Conservation (phyloP, 1,284 basidiomycete genomes). For the Boletellus dicymbophilus region DNA sequence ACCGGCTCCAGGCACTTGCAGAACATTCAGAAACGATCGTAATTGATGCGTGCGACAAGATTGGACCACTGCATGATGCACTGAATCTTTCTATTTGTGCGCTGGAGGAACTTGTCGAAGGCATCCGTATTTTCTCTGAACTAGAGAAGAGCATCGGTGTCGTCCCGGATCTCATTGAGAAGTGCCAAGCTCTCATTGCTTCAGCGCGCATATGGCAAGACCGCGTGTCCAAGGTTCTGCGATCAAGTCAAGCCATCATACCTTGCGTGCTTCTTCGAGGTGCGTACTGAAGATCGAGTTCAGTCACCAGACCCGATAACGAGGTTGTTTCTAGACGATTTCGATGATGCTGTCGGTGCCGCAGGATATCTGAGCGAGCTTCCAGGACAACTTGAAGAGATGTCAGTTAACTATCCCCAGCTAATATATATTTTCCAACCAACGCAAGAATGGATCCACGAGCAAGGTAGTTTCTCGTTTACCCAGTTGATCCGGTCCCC, state of each 20-base stretch:
- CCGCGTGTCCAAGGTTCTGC: constrained; percentile 26
- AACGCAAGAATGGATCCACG: constrained; percentile 29
- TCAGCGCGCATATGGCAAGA: constrained; percentile 24
- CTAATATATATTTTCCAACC: constrained; percentile 30
- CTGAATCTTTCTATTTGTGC: constrained; percentile 31
- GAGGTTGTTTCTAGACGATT: constrained; percentile 22
- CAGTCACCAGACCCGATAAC: neutral
- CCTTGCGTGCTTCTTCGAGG: constrained; percentile 35
- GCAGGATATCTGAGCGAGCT: constrained; percentile 22
- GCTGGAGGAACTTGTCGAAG: constrained; percentile 43
- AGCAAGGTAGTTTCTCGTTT: constrained; percentile 32
- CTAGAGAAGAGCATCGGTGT: constrained; percentile 31
- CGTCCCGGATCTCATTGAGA: constrained; percentile 32
- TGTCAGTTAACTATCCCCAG: constrained; percentile 31
- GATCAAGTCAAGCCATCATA: constrained; percentile 21
- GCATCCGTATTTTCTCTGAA: constrained; percentile 35
- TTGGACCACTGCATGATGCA: constrained; percentile 30
- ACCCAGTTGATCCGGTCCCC: neutral
- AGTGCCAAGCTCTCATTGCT: constrained; percentile 21
- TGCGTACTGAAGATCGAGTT: constrained; percentile 12
- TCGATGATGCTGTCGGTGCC: constrained; percentile 20
- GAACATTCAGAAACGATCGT: constrained; percentile 23
- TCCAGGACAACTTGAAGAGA: constrained; percentile 26
- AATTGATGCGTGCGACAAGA: constrained; percentile 13
- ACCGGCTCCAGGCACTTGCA: constrained; percentile 23